Evolutionary conservation across 176 grass and related monocot species (phyloP).

Genomic region (Guadua angustifolia): DNA sequence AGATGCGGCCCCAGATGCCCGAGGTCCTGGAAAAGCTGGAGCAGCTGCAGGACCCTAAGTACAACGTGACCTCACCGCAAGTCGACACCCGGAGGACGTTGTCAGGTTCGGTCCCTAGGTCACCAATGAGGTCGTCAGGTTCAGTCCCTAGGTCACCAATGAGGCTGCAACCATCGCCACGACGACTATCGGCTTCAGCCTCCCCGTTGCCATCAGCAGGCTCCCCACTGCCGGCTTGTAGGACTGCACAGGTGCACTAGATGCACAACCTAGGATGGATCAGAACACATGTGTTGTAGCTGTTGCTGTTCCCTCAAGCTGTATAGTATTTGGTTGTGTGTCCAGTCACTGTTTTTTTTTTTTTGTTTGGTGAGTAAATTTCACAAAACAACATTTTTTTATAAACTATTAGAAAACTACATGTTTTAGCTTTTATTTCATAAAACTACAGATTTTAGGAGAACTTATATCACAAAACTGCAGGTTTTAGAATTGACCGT

Average conservation of each 20-base stretch:
- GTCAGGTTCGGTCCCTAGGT: constrained; percentile 44
- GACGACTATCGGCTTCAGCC: constrained; percentile 26
- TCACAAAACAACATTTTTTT: no score
- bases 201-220: constrained; percentile 28
- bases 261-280: neutral
- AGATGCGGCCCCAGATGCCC: constrained; percentile 59
- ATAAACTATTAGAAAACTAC: no score
- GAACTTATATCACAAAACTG: no score
- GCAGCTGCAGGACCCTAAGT: constrained; percentile 62
- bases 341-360: neutral
- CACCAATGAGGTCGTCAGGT: constrained; percentile 43
- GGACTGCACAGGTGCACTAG: constrained; percentile 47
- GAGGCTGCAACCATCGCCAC: constrained; percentile 41
- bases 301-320: constrained; percentile 12
- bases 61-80: neutral
- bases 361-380: constrained; percentile 3
- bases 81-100: constrained; percentile 3
- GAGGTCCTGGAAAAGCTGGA: constrained; percentile 62
- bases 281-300: constrained; percentile 16
- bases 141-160: constrained; percentile 52
- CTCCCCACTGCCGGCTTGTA: constrained; percentile 40
- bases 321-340: constrained; percentile 10
- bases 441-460: no score
- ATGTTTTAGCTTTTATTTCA: no score
- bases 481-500: no score